phyloP scores from a whole-genome alignment of 2,329 filamentous ascomycete species.

The Fusarium devonianum region DNA sequence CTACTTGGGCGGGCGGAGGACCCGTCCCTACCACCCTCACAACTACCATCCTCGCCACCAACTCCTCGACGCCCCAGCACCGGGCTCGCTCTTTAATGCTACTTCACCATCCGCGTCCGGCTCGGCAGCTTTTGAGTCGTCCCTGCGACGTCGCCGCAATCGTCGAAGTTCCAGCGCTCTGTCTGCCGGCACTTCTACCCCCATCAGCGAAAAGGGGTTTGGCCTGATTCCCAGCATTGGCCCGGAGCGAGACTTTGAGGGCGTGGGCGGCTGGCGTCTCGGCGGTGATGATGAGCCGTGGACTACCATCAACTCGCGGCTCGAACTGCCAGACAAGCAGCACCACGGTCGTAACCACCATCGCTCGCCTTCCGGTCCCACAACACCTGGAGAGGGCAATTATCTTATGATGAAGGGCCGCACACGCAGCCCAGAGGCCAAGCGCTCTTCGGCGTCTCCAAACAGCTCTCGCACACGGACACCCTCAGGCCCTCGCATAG shows the following conservation, averaged over 20 bases:
- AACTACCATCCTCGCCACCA: conserved; percentile 26
- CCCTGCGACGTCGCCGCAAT: conserved; percentile 39
- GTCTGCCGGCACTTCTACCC: conserved; percentile 46
- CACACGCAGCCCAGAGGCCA: conserved; percentile 47
- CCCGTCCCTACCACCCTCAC: conserved; percentile 40
- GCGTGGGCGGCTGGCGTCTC: conserved; percentile 65
- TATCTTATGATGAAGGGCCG: conserved; percentile 55
- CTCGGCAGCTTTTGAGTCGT: conserved; percentile 30
- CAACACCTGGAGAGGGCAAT: conserved; percentile 51
- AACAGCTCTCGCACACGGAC: conserved; percentile 60
- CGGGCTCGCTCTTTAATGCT: conserved; percentile 11
- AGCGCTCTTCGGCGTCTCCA: conserved; percentile 43
- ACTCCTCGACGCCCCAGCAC: conserved; percentile 13
- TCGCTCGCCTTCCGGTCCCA: conserved; percentile 51
- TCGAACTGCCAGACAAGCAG: conserved; percentile 57
- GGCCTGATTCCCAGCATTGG: conserved; percentile 57
- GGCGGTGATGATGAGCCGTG: conserved; percentile 55
- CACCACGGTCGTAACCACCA: conserved; percentile 51
- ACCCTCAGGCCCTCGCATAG: conserved; percentile 51
- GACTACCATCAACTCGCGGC: conserved; percentile 60
- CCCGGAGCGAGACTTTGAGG: conserved; percentile 64
- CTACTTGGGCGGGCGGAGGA: conserved; percentile 55
- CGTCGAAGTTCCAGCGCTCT: conserved; percentile 48
- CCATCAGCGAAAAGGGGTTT: conserved; percentile 47
- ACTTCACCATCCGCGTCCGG: conserved; percentile 23